Percentiles rank a stretch among this genome's conserved stretches.
These are phyloP conservation scores for Sherardia arvensis DNA, from an alignment of 257 asterid genomes.

Conservation along the genomic window DNA sequence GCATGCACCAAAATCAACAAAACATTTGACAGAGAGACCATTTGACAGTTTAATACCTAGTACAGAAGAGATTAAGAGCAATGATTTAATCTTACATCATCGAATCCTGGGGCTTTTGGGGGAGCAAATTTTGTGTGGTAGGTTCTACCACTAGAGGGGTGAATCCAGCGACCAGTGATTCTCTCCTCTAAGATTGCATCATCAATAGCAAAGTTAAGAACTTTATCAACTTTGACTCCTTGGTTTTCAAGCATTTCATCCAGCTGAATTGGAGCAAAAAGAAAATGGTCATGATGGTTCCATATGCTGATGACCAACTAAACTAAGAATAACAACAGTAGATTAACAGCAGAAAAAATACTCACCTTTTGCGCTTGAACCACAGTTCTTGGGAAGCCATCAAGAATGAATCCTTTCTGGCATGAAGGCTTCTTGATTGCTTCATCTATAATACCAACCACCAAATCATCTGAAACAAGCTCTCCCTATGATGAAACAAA, in stretches of 20 bases:
- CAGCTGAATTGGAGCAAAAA: slow-evolving; percentile 49
- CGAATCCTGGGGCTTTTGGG: slow-evolving; percentile 65
- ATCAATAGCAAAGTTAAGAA: slow-evolving; percentile 88
- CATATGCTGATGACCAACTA: neutral
- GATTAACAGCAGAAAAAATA: neutral
- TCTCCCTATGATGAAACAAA: slow-evolving; percentile 52
- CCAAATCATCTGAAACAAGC: slow-evolving; percentile 92
- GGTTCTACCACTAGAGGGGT: slow-evolving; percentile 87
- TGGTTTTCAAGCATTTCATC: slow-evolving; percentile 86
- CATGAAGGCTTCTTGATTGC: slow-evolving; percentile 90
- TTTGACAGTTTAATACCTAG: neutral
- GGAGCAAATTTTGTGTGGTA: slow-evolving; percentile 86
- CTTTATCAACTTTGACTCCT: slow-evolving; percentile 80
- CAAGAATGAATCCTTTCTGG: slow-evolving; percentile 92
- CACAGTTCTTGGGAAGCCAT: slow-evolving; percentile 93
- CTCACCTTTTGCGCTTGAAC: slow-evolving; percentile 90
- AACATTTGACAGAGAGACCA: neutral
- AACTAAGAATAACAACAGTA: neutral
- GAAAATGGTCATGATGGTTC: neutral
- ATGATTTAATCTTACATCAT: slow-evolving; percentile 49
- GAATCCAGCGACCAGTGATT: slow-evolving; percentile 96
- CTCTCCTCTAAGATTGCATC: slow-evolving; percentile 93
- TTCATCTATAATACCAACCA: slow-evolving; percentile 85
- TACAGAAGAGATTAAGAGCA: neutral
- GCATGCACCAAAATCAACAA: neutral